These are phyloP conservation scores for Lepidopterella palustris DNA, from an alignment of 495 filamentous ascomycete species.

Conservation along the genomic window DNA sequence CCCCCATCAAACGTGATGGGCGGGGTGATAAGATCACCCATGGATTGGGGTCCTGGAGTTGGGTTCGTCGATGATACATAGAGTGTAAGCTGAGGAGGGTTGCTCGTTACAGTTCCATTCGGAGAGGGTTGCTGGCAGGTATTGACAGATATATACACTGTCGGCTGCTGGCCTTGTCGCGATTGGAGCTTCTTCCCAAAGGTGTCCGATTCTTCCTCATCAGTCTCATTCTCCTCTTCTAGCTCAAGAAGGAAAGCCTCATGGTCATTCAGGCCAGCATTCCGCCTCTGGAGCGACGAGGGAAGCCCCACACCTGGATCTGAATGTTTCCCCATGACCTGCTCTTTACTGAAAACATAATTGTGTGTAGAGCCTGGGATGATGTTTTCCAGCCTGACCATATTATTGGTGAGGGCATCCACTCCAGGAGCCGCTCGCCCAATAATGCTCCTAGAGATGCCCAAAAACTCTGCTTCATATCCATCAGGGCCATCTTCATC, in stretches of 20 bases:
- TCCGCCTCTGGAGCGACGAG: constrained; percentile 19
- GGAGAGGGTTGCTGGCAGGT: constrained; percentile 66
- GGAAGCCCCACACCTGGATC: constrained; percentile 36
- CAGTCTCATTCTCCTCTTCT: neutral
- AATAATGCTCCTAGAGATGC: constrained; percentile 55
- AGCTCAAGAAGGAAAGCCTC: constrained; percentile 1
- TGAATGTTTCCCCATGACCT: constrained; percentile 37
- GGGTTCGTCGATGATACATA: constrained; percentile 64
- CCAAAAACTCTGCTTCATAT: constrained; percentile 55
- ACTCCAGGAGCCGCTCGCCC: constrained; percentile 49
- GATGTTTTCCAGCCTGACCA: constrained; percentile 48
- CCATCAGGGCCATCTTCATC: constrained; percentile 35
- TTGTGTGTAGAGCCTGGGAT: constrained; percentile 50
- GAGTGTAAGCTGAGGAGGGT: constrained; percentile 65
- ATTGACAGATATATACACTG: constrained; percentile 70
- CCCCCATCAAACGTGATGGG: constrained; percentile 48
- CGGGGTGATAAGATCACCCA: constrained; percentile 39
- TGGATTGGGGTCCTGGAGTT: constrained; percentile 55
- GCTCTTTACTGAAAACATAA: constrained; percentile 48
- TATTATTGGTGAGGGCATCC: constrained; percentile 57
- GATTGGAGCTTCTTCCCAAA: neutral
- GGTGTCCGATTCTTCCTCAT: neutral
- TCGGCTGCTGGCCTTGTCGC: constrained; percentile 36
- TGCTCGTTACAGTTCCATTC: constrained; percentile 31
- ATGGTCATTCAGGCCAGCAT: neutral